Evolutionary conservation across 495 filamentous ascomycete species (phyloP), one percentile per base, ranked within the genome.

Genomic region (Penicillium crystallinum): DNA sequence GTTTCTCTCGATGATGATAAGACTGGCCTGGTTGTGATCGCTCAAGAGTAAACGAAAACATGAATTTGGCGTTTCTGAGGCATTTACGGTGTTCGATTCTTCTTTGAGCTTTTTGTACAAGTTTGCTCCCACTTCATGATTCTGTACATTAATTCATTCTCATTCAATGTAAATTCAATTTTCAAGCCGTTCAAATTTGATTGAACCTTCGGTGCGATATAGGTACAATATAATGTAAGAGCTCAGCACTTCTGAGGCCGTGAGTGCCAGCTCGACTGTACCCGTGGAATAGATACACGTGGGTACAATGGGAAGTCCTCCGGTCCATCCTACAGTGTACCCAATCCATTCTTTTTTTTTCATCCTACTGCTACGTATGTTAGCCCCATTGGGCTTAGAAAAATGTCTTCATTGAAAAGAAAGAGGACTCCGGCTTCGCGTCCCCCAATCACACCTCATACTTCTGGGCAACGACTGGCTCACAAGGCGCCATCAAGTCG

Each of bases 1-100:
- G 87, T 95, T 4, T 73, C 70, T 31, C 75, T 96, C 33, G 85
- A 79, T 45, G 61, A 61, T 10, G 64, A 70, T 19, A 73, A 72
- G 51, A 54, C 59, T 57, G 61, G 61, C 9, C 58, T 75, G 39
- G 55, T 67, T 44, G 64, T 77, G 11, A 52, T 55, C 1, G 23
- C 58, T 19, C 57, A 66, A 37, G 58, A 41, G 25, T 59, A 46
- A 59, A 52, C 0, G 36, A 37, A 29, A 19, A 18, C 46, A 55
- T 57, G 29, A 63, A 36, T 17, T 37, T n/a, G 21, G 40, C 35
- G 37, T 39, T 44, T 18, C 27, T 47, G 45, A 52, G 37, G 53
- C 51, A 36, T 53, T 21, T 45, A 25, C 27, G 46, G 14, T 21
- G 27, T 37, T 42, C 54, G 29, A 31, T 7, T 36, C 30, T 27